Percentiles rank a stretch among this genome's conserved stretches.
Conservation (phyloP, 306 rosid species). For the Rosa multiflora region DNA sequence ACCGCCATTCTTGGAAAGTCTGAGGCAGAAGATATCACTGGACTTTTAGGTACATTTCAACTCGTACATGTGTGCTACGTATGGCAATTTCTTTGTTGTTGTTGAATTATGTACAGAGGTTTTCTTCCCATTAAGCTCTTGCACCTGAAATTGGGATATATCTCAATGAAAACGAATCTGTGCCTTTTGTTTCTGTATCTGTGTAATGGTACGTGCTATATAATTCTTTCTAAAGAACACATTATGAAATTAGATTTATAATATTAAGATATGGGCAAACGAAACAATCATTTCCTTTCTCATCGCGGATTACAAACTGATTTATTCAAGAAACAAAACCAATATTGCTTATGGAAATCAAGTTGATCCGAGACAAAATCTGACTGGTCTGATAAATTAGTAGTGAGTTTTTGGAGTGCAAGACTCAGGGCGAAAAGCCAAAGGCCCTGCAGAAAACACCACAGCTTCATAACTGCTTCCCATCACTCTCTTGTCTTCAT, state of each 20-base stretch:
- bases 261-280: neutral
- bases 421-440: slow-evolving; percentile 73
- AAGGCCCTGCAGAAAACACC: slow-evolving; percentile 77
- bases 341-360: neutral
- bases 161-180: neutral
- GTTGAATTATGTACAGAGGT: neutral
- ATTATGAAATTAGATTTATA: neutral
- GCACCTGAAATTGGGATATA: neutral
- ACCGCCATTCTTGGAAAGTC: slow-evolving; percentile 72
- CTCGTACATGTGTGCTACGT: neutral
- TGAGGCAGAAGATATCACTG: slow-evolving; percentile 79
- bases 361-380: neutral
- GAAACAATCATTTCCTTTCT: neutral
- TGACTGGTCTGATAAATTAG: slow-evolving; percentile 7
- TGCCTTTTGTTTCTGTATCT: neutral
- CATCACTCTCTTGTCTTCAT: slow-evolving; percentile 51
- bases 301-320: slow-evolving; percentile 11
- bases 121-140: neutral
- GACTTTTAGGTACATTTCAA: slow-evolving; percentile 36
- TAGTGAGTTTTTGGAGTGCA: slow-evolving; percentile 49
- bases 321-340: slow-evolving; percentile 22
- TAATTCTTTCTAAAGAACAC: neutral
- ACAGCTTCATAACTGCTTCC: slow-evolving; percentile 68
- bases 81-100: slow-evolving; percentile 6
- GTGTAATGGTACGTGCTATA: neutral